Evolutionary conservation across 1,284 basidiomycete genomes (phyloP).

Genomic region (Porogramme epimiltina): DNA sequence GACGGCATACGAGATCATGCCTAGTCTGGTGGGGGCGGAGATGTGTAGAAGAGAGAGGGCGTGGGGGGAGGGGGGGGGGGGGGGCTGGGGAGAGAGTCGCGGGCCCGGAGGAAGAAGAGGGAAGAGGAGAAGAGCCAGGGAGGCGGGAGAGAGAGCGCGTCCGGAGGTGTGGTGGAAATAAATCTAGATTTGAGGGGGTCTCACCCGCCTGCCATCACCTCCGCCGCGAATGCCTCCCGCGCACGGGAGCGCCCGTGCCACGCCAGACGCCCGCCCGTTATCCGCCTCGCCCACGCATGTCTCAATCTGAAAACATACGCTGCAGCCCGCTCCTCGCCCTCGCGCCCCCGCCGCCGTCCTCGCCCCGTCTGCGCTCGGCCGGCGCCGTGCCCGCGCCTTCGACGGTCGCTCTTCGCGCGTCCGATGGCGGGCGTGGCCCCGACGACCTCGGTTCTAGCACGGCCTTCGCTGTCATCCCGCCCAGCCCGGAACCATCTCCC

Average conservation of each 20-base stretch:
- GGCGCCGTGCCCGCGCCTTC: constrained; percentile 3
- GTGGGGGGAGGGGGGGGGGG: background rate
- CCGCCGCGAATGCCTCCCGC: constrained; percentile 4
- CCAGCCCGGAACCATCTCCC: constrained; percentile 9
- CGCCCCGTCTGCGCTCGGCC: background rate
- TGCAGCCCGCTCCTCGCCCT: background rate
- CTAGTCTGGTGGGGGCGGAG: no score
- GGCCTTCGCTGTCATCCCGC: constrained; percentile 19
- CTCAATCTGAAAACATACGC: constrained; percentile 1
- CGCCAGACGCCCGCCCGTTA: background rate
- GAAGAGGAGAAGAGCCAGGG: constrained; percentile 7
- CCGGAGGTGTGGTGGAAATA: constrained; percentile 17
- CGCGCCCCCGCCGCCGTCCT: background rate
- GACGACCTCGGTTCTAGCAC: constrained; percentile 23
- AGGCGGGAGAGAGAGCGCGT: constrained; percentile 16
- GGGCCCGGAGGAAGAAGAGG: constrained; percentile 6
- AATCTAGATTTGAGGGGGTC: constrained; percentile 26
- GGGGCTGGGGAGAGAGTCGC: background rate
- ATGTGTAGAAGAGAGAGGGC: no score
- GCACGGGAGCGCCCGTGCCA: background rate
- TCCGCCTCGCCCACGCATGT: background rate
- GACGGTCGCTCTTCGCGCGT: constrained; percentile 7
- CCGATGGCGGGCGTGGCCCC: constrained; percentile 13
- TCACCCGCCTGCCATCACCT: constrained; percentile 8
- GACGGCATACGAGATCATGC: no score